These are phyloP conservation scores for Acanthamoeba pearcei DNA, from an alignment of 208 protist species.

Conservation along the genomic window DNA sequence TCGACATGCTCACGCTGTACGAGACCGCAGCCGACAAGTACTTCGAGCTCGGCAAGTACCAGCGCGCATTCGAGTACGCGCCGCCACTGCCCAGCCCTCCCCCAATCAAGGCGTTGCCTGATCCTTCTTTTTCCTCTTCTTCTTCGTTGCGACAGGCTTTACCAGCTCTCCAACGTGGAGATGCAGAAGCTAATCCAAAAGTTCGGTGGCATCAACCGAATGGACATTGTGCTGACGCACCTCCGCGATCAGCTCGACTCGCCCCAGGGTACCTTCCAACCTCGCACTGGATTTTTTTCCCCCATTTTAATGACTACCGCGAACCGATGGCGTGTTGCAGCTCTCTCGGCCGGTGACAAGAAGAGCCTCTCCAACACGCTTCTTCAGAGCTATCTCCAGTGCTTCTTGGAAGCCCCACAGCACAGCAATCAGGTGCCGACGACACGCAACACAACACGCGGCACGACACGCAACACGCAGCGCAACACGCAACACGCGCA, in stretches of 20 bases:
- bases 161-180: conserved; percentile 32
- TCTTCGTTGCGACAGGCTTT: neutral
- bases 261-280: neutral
- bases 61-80: conserved; percentile 46
- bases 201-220: conserved; percentile 6
- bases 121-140: neutral
- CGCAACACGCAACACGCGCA: too few species aligned
- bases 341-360: conserved; percentile 15
- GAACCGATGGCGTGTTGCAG: neutral
- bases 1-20: conserved; percentile 49
- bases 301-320: neutral
- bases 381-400: conserved; percentile 11
- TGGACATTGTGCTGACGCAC: conserved; percentile 32
- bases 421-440: neutral
- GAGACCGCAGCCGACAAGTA: conserved; percentile 30
- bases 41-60: conserved; percentile 37
- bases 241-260: neutral
- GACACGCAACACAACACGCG: neutral
- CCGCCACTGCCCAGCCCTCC: too few species aligned
- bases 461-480: neutral
- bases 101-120: too few species aligned
- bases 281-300: too few species aligned
- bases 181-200: conserved; percentile 34
- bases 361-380: neutral
- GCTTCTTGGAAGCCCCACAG: neutral